Base-by-base conservation (phyloP, 2,329 filamentous ascomycete genomes). In the Dactylonectria macrodidyma region DNA sequence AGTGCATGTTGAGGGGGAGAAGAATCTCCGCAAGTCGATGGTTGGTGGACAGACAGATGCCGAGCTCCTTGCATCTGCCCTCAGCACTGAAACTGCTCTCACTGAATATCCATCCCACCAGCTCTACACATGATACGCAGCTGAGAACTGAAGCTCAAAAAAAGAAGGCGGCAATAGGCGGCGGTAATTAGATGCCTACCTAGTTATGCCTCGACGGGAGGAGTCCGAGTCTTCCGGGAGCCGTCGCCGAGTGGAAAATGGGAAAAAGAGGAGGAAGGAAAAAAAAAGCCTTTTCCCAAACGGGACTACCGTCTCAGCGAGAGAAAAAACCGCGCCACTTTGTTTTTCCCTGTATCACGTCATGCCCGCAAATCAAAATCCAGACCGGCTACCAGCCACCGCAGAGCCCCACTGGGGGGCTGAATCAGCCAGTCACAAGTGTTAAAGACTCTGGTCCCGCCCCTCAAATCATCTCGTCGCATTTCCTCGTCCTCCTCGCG, bases 381-480 rank as follows among this genome's bases (percentile, higher is more conserved):
- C 70, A 65, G 68, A 60, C 64, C 62, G 59, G 55, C 52, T 63
- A 67, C 77, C 75, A 78, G 73, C 71, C 75, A 73, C 71, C 66
- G 7, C 30, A 6, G 3, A 5, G 78, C 63, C 79, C 84, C 82
- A 83, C 81, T 67, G n/a, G 38, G 47, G 75, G 72, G 82, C 81
- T 84, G 80, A 84, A 78, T 84, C 82, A 85, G 84, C 85, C 85
- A 87, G 82, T 86, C 81, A 87, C 76, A 84, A 77, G 77, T 77
- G 78, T 80, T 81, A 79, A 82, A 81, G 79, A 80, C 76, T 77
- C 78, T 78, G 78, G 79, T 80, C 80, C 80, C 78, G 78, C 77
- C 83, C 82, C 82, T 86, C 85, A 86, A 86, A 86, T 87, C 85
- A 87, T 78, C 80, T 84, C 80, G 80, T 82, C 79, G 80, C 79